These are phyloP conservation scores for Pythium coloratum DNA, from an alignment of 352 stramenopile genomes.

Conservation along the genomic window DNA sequence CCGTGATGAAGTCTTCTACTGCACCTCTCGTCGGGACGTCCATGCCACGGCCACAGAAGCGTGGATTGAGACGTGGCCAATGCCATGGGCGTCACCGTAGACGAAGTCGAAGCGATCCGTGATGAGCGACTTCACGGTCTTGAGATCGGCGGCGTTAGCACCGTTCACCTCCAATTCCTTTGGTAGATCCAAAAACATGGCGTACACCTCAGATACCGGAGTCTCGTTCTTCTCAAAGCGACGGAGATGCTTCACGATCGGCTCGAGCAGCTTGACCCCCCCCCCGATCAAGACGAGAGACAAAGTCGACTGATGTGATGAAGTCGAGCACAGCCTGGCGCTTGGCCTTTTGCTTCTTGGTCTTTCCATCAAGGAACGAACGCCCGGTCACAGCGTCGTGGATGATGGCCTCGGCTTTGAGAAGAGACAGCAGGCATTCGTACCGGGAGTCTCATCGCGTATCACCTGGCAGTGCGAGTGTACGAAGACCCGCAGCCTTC, in stretches of 20 bases:
- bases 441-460: background rate
- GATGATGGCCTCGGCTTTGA: background rate
- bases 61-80: conserved; percentile 5
- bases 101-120: conserved; percentile 15
- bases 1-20: no score
- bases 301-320: background rate
- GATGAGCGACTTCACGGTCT: background rate
- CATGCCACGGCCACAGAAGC: conserved; percentile 7
- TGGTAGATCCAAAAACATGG: conserved; percentile 4
- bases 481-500: background rate
- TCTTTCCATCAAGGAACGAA: background rate
- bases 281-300: conserved; percentile 1
- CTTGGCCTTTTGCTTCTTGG: conserved; percentile 8
- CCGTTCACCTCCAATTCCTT: background rate
- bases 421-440: background rate
- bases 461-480: background rate
- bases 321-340: conserved; percentile 7
- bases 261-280: background rate
- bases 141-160: background rate
- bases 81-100: conserved; percentile 12
- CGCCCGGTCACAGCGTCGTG: background rate
- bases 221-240: conserved; percentile 4
- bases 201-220: conserved; percentile 7
- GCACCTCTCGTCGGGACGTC: background rate
- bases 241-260: background rate